Conservation (phyloP, 805 yeast genomes). For the Candida awuae region DNA sequence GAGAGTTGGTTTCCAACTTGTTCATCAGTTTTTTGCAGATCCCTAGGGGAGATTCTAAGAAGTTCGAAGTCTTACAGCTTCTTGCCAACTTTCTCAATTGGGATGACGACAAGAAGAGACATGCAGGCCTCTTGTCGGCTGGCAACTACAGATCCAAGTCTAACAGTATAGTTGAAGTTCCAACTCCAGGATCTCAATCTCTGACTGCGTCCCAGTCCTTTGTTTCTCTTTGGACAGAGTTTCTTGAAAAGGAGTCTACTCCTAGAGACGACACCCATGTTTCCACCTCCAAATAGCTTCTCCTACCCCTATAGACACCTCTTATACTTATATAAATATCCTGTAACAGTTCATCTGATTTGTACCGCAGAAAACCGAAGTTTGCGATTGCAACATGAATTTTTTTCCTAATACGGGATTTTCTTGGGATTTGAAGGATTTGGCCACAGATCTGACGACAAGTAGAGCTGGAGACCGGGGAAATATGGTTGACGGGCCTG, state of each 20-base stretch:
- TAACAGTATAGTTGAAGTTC: constrained; percentile 28
- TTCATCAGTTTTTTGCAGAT: constrained; percentile 75
- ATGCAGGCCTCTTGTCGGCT: constrained; percentile 55
- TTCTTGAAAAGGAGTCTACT: constrained; percentile 62
- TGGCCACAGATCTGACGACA: too few species aligned
- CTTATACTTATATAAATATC: too few species aligned
- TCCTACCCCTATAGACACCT: too few species aligned
- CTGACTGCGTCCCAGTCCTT: constrained; percentile 33
- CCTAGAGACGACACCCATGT: constrained; percentile 17
- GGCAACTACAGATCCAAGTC: constrained; percentile 20
- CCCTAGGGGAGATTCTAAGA: constrained; percentile 90
- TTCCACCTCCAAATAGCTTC: too few species aligned
- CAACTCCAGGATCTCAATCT: constrained; percentile 8
- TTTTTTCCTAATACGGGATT: too few species aligned
- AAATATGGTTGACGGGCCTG: constrained; percentile 4
- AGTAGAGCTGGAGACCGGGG: too few species aligned
- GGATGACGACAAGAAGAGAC: constrained; percentile 72
- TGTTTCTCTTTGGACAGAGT: constrained; percentile 74
- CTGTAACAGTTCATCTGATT: too few species aligned
- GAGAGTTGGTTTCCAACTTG: constrained; percentile 80
- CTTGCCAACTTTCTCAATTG: constrained; percentile 78
- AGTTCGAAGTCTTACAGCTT: constrained; percentile 83
- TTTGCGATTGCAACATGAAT: too few species aligned
- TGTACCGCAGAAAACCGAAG: too few species aligned
- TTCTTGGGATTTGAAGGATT: too few species aligned